These are phyloP conservation scores for Diaporthe velutina DNA, from an alignment of 2,329 filamentous ascomycete genomes.

Conservation along the genomic window DNA sequence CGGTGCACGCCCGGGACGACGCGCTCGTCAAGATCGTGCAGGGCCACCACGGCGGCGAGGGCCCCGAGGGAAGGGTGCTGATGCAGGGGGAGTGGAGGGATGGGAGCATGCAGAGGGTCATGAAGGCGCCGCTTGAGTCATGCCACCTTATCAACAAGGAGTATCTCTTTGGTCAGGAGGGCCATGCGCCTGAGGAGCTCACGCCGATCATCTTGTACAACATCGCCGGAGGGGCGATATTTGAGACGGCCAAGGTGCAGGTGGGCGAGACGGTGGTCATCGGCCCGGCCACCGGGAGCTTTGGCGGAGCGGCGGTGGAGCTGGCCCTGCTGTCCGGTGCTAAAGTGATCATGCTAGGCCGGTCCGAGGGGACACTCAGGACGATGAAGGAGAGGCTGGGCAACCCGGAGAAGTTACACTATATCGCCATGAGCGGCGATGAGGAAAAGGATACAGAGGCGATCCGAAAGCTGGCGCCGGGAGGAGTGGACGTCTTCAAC, in stretches of 20 bases:
- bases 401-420: neutral
- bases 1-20: neutral
- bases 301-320: conserved; percentile 54
- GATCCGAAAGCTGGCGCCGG: neutral
- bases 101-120: conserved; percentile 30
- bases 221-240: conserved; percentile 16
- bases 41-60: conserved; percentile 5
- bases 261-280: conserved; percentile 58
- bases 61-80: neutral
- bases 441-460: neutral
- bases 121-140: conserved; percentile 44
- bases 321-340: conserved; percentile 59
- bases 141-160: conserved; percentile 42
- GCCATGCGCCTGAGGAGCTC: conserved; percentile 52
- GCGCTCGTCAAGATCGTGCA: conserved; percentile 15
- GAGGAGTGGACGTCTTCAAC: conserved; percentile 12
- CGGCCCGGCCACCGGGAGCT: conserved; percentile 57
- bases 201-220: conserved; percentile 43
- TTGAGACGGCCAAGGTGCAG: conserved; percentile 52
- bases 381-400: conserved; percentile 18
- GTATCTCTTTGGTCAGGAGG: conserved; percentile 41
- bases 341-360: conserved; percentile 58
- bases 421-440: conserved; percentile 5
- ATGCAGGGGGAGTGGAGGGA: conserved; percentile 31
- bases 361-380: conserved; percentile 49